phyloP scores from a whole-genome alignment of 2,329 filamentous ascomycete genomes.

The Phialophora tarda region DNA sequence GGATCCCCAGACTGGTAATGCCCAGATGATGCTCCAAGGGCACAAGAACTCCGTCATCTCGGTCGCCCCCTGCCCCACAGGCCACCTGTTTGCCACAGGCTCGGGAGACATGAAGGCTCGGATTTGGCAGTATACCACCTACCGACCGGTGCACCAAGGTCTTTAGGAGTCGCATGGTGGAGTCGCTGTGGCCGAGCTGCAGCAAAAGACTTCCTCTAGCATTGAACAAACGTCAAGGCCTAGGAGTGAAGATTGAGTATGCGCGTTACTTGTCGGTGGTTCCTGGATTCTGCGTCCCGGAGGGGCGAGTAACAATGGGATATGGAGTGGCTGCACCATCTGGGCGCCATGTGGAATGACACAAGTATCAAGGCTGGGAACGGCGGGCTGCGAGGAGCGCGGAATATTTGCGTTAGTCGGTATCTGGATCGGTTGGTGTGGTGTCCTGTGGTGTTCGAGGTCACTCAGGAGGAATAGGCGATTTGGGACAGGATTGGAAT shows the following conservation, averaged over 20 bases:
- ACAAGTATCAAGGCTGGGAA: conserved; percentile 6
- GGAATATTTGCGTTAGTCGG: conserved; percentile 24
- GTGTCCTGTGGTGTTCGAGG: conserved; percentile 1
- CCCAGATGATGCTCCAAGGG: conserved; percentile 97
- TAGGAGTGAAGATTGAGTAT: neutral
- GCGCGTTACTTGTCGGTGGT: neutral
- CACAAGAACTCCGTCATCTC: conserved; percentile 99
- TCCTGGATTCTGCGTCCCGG: neutral
- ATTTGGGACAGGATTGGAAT: conserved; percentile 9
- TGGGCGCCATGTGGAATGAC: neutral
- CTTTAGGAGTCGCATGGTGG: conserved; percentile 14
- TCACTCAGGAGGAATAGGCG: conserved; percentile 10
- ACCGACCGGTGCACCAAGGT: conserved; percentile 45
- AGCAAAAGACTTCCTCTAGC: neutral
- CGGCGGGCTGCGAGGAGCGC: conserved; percentile 7
- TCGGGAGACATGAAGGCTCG: conserved; percentile 97
- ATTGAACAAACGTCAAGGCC: neutral
- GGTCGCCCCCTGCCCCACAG: conserved; percentile 88
- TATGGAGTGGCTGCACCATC: neutral
- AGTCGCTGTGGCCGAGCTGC: neutral
- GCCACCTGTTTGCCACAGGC: conserved; percentile 89
- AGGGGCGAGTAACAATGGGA: neutral
- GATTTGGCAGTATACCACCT: conserved; percentile 79
- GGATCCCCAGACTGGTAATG: conserved; percentile 91
- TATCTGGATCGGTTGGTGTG: conserved; percentile 14